Evolutionary conservation across 2,329 filamentous ascomycete genomes (phyloP).

Genomic region (Sporothrix pallida): DNA sequence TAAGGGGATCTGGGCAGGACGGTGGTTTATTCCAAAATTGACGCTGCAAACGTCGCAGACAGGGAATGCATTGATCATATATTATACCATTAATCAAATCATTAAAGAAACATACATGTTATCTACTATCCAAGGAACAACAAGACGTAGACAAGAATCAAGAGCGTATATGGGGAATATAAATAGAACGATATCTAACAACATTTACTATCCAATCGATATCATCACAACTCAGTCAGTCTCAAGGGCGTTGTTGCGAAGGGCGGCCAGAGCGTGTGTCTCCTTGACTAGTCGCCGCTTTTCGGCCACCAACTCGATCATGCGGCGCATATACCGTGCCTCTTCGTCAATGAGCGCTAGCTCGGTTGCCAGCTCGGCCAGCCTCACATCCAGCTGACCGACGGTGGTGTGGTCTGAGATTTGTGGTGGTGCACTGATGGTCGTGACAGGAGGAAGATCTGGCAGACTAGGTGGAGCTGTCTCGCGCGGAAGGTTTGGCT

Average conservation of each 20-base stretch:
- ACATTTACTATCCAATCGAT: neutral
- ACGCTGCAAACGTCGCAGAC: slow-evolving; percentile 8
- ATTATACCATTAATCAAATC: slow-evolving; percentile 14
- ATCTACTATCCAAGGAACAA: neutral
- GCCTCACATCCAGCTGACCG: slow-evolving; percentile 6
- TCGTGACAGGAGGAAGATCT: neutral
- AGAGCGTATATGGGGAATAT: neutral
- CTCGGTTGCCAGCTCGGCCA: slow-evolving; percentile 10
- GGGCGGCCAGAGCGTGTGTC: neutral
- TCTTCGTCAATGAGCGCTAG: slow-evolving; percentile 20
- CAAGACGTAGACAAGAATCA: neutral
- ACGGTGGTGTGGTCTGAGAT: neutral
- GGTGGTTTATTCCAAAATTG: slow-evolving; percentile 19
- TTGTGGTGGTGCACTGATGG: neutral
- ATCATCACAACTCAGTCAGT: neutral
- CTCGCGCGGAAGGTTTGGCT: neutral
- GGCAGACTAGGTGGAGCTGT: neutral
- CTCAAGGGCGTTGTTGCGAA: neutral
- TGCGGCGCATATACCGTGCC: slow-evolving; percentile 6
- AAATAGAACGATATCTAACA: neutral
- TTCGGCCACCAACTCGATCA: slow-evolving; percentile 24
- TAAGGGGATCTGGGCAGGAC: neutral
- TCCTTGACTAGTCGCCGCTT: slow-evolving; percentile 20
- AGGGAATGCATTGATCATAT: slow-evolving; percentile 1
- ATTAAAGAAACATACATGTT: neutral